Evolutionary conservation across 495 filamentous ascomycete genomes (phyloP).

Genomic region (Sordaria brevicollis): DNA sequence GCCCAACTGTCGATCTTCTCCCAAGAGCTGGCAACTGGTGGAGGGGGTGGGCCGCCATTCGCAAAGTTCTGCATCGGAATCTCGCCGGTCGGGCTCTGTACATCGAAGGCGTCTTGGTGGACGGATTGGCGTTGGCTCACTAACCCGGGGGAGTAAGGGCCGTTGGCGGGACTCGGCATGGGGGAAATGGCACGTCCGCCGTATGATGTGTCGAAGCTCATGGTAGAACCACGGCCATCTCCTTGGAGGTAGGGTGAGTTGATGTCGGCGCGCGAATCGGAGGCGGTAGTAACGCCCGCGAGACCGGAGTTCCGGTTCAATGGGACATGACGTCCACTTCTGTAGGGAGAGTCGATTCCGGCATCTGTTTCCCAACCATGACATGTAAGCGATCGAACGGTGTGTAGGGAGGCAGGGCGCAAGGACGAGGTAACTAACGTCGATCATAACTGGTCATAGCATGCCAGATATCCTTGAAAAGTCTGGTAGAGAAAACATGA

Average conservation of each 20-base stretch:
- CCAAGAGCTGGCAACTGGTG: slow-evolving; percentile 84
- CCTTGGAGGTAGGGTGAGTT: slow-evolving; percentile 67
- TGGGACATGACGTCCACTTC: slow-evolving; percentile 70
- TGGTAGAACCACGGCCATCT: slow-evolving; percentile 42
- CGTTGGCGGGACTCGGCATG: slow-evolving; percentile 51
- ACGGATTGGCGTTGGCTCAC: slow-evolving; percentile 49
- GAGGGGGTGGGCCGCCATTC: slow-evolving; percentile 81
- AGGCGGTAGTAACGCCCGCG: slow-evolving; percentile 68
- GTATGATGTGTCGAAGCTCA: slow-evolving; percentile 37
- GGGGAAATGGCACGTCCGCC: slow-evolving; percentile 29
- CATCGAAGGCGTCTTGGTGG: slow-evolving; percentile 48
- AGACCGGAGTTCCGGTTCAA: slow-evolving; percentile 58
- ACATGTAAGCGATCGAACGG: slow-evolving; percentile 23
- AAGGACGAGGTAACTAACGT: slow-evolving; percentile 35
- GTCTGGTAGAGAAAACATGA: neutral
- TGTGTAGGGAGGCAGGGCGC: slow-evolving; percentile 5
- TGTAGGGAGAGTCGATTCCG: slow-evolving; percentile 75
- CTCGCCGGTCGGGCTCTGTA: slow-evolving; percentile 58
- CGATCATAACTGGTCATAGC: slow-evolving; percentile 71
- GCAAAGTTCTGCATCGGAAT: slow-evolving; percentile 96
- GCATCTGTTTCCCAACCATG: slow-evolving; percentile 51
- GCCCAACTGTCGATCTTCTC: slow-evolving; percentile 86
- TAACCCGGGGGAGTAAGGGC: slow-evolving; percentile 86
- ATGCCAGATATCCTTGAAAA: slow-evolving; percentile 62
- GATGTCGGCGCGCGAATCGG: slow-evolving; percentile 68